These are phyloP conservation scores for Vitis hybrid DNA, from an alignment of 177 flowering plant genomes.

Conservation along the genomic window DNA sequence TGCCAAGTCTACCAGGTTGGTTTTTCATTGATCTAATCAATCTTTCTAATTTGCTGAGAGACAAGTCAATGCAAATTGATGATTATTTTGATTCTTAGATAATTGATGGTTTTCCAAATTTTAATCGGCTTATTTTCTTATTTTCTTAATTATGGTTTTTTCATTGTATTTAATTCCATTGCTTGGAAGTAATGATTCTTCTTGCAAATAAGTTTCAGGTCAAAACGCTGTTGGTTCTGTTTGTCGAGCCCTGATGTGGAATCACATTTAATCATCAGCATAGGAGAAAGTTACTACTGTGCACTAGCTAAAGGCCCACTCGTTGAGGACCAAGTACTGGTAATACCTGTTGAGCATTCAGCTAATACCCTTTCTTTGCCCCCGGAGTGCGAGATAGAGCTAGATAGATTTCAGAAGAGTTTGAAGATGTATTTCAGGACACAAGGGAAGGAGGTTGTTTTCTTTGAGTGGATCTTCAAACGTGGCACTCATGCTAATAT, in stretches of 20 bases:
- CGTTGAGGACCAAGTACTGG: constrained; percentile 70
- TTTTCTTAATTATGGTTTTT: not conserved
- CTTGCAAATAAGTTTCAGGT: constrained; percentile 47
- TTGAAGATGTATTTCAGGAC: constrained; percentile 58
- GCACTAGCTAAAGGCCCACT: constrained; percentile 93
- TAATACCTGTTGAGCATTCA: constrained; percentile 83
- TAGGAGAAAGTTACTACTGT: constrained; percentile 81
- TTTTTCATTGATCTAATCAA: constrained; percentile 4
- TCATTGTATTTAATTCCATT: not conserved
- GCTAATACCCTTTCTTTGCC: constrained; percentile 61
- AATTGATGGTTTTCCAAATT: constrained; percentile 1
- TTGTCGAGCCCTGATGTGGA: constrained; percentile 87
- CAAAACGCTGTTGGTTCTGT: constrained; percentile 96
- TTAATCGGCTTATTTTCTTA: not conserved
- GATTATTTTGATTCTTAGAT: not conserved
- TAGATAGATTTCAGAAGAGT: constrained; percentile 56
- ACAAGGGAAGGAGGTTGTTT: constrained; percentile 69
- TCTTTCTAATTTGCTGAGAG: not conserved
- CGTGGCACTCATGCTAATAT: constrained; percentile 87
- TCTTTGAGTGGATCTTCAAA: constrained; percentile 80
- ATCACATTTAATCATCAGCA: constrained; percentile 76
- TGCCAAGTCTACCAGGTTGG: constrained; percentile 54
- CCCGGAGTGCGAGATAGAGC: constrained; percentile 57
- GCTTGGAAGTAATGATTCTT: not conserved
- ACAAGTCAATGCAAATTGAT: not conserved